Base-by-base conservation (phyloP, 2,329 filamentous ascomycete genomes). In the Fusarium camptoceras region DNA sequence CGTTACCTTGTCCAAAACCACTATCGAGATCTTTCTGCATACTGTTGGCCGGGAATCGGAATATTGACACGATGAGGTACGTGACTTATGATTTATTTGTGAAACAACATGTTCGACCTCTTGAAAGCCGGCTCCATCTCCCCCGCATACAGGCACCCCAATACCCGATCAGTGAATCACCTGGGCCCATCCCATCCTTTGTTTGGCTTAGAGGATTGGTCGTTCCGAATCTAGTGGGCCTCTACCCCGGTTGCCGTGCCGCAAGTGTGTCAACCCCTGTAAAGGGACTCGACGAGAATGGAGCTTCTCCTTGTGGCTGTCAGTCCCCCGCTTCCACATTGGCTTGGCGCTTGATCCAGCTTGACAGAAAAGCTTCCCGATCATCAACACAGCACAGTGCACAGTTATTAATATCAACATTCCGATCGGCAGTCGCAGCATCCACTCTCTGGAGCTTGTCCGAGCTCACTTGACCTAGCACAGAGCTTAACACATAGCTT, bases 401-500 rank as follows among this genome's bases (percentile, higher is more conserved):
- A 30, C n/a, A 16, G 6, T 11, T 53, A 14, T 68, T 70, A 59
- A 31, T 70, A 63, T 64, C 66, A 47, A 24, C 14, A 22, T 20
- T 24, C 16, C 28, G 24, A 50, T 61, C 62, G 44, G 48, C 39
- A 66, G 20, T 46, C 39, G 31, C 34, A 42, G 30, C 30, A 41
- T 43, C 37, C n/a, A 58, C 46, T 27, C 39, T 28, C 24, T 48
- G 47, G 58, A 62, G 63, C 66, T 69, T 56, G 28, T 22, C n/a
- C 31, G 55, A 70, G 66, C 66, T 70, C 56, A 70, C 62, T 70
- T 70, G 67, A 68, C 67, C 53, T 37, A 53, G 34, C 53, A 41
- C 39, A 67, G 59, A 70, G 63, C 67, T 68, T 70, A 68, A 70
- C 53, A 56, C 49, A 44, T 46, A 70, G 63, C 67, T 68, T 70